A percentile compares a stretch with the other conserved stretches of the same genome.
These are phyloP conservation scores for Scedosporium apiospermum DNA, from an alignment of 2,329 filamentous ascomycete genomes.

Conservation along the genomic window DNA sequence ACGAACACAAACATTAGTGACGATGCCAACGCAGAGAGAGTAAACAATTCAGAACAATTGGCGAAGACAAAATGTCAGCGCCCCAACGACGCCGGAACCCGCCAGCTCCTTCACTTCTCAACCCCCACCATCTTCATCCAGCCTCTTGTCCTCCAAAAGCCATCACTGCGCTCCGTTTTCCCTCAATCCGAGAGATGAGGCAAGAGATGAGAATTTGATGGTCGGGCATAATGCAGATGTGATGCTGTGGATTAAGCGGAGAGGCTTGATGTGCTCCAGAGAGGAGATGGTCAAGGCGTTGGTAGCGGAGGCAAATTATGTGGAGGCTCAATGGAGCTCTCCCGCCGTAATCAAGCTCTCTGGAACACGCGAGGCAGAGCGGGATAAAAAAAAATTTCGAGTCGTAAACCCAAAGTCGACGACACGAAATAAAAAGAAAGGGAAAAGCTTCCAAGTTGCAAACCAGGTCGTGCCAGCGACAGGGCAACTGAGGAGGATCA, in stretches of 20 bases:
- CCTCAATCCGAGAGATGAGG: no score
- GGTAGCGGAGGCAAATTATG: neutral
- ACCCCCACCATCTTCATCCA: neutral
- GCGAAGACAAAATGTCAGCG: neutral
- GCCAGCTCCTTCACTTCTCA: neutral
- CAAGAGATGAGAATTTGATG: no score
- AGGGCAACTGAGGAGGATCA: neutral
- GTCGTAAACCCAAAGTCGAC: no score
- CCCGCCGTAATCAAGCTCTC: neutral
- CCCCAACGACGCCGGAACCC: neutral
- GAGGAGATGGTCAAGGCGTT: neutral
- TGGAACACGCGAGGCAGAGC: no score
- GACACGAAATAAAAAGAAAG: neutral
- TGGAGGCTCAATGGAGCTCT: neutral
- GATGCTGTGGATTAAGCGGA: neutral
- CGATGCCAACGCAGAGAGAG: constrained; percentile 4
- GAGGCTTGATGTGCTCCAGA: neutral
- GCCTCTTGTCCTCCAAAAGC: neutral
- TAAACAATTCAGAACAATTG: neutral
- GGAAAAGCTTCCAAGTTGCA: neutral
- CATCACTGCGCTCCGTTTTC: no score
- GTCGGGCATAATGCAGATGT: no score
- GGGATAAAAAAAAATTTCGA: no score
- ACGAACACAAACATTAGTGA: constrained; percentile 10
- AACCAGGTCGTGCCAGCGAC: neutral